phyloP scores from a whole-genome alignment of 108 stramenopile genomes.

The Fragilaria radians region DNA sequence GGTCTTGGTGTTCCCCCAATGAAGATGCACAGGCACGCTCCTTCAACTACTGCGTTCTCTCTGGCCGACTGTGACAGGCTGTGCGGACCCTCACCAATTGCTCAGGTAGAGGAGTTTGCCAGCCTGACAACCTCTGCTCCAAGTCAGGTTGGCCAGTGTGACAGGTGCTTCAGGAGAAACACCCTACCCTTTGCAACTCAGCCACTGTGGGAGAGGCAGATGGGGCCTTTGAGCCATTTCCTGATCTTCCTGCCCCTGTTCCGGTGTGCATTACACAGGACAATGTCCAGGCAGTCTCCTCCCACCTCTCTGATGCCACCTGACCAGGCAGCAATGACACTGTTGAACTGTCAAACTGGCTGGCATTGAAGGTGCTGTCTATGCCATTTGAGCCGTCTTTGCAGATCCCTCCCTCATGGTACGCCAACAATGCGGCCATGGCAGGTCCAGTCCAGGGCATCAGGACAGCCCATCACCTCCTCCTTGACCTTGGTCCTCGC shows the following conservation, averaged over 20 bases:
- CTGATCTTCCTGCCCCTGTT: slow-evolving; percentile 6
- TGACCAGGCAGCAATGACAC: slow-evolving; percentile 6
- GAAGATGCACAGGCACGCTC: slow-evolving; percentile 6
- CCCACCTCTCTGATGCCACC: slow-evolving; percentile 13
- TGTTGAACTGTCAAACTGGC: slow-evolving; percentile 14
- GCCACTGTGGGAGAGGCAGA: not conserved
- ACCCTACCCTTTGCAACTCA: slow-evolving; percentile 7
- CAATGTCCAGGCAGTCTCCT: slow-evolving; percentile 13
- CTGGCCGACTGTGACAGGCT: slow-evolving; percentile 15
- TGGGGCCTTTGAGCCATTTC: not conserved
- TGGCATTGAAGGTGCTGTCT: slow-evolving; percentile 33
- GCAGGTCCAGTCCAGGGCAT: slow-evolving; percentile 9
- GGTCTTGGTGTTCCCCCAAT: slow-evolving; percentile 5
- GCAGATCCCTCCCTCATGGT: slow-evolving; percentile 13
- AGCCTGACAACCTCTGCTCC: slow-evolving; percentile 14
- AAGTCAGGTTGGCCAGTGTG: slow-evolving; percentile 17
- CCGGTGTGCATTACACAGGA: slow-evolving; percentile 12
- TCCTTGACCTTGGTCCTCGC: not conserved
- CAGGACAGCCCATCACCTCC: not conserved
- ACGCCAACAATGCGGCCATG: slow-evolving; percentile 24
- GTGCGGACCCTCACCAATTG: slow-evolving; percentile 13
- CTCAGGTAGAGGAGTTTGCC: slow-evolving; percentile 7
- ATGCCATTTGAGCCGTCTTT: slow-evolving; percentile 3
- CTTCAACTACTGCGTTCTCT: slow-evolving; percentile 20
- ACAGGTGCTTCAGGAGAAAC: slow-evolving; percentile 18